Evolutionary conservation across 441 rosid genomes (phyloP), one percentile per base, ranked within the genome.

Genomic region (Isatis lusitanica): DNA sequence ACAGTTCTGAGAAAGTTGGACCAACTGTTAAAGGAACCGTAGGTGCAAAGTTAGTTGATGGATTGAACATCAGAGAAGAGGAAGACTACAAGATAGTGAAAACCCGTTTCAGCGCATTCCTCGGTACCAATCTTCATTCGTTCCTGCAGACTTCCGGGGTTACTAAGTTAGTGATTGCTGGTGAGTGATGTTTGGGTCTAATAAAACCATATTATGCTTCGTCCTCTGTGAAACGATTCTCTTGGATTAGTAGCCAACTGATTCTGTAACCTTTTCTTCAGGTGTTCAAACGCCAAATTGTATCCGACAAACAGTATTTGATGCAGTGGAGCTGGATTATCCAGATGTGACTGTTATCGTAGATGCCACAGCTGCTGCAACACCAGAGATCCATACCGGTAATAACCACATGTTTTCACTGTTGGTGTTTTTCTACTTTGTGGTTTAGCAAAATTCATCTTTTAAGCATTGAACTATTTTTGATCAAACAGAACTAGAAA

Each of bases 251-350:
- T 39, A 2, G 3, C 55, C 55, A 16, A 42, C 51, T 48, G 11
- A 6, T 55, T 66, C 11, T 11, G 38, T 61, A 47, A 76, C 33
- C n/a, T 4, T 55, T 17, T 71, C n/a, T 35, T 40, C 75, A 90
- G 98, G 97, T 62, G 92, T 92, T 72, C 94, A 86, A 77, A 90
- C 97, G 60, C 97, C 97, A 6, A 94, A 90, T 52, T 90, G 97
- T 83, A 83, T 92, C 63, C 79, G 98, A 69, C 96, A 90, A 75
- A 90, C 94, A 3, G 90, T 80, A 24, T 92, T 89, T 76, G 98
- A 94, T 74, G 97, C 94, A 0, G 90, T 92, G 51, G 94, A 82
- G 40, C 73, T 88, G 50, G 90, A 88, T 83, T 92, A 89, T 76
- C 77, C 17, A 66, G 50, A 74, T 28, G 88, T 92, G 62, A 69